Base-by-base conservation (phyloP, 805 yeast genomes). In the Metschnikowia aberdeeniae region DNA sequence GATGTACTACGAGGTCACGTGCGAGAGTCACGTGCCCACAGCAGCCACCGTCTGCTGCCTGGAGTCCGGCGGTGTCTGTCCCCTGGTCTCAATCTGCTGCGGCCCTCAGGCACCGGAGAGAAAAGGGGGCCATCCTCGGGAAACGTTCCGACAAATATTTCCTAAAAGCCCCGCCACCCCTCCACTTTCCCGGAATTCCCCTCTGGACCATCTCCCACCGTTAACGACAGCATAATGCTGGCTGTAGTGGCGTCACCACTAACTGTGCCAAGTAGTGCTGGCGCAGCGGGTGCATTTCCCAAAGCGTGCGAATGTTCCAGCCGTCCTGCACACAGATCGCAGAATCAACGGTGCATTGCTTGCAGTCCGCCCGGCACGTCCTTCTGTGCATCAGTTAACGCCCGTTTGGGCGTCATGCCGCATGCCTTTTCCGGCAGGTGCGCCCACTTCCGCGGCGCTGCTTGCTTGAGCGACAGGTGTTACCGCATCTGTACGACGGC, bases 281-380 rank as follows among this genome's bases (percentile, higher is more conserved):
- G 40, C 19, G 40, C 34, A 12, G 40, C 34, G 40, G 13, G 34
- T 6, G 19, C n/a, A 30, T 27, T 40, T 13, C 43, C 43, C 19
- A 40, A 40, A 24, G 17, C 32, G 43, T 32, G 32, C 32, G 36
- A 31, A 40, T 8, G 19, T 13, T 13, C 43, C 43, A 40, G 43
- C 43, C 24, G 14, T 7, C 37, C 43, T 40, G 43, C 19, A 40
- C 26, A n/a, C 26, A 33, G 13, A 1, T 12, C 13, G 27, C 36
- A 17, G 20, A 29, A 14, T 1, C 5, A 11, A 13, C 7, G 13
- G 3, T 29, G 32, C 32, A 29, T 11, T 13, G 14, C 33, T 3
- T 13, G 26, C 26, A 37, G 27, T 14, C 42, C 30, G 13, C 11
- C 13, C 14, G 3, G 8, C 13, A 13, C 29, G 14, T 30, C 4